Percentiles rank a stretch among this genome's conserved stretches.
These are phyloP conservation scores for Phytophthora pisi DNA, from an alignment of 352 stramenopile genomes.

Conservation along the genomic window DNA sequence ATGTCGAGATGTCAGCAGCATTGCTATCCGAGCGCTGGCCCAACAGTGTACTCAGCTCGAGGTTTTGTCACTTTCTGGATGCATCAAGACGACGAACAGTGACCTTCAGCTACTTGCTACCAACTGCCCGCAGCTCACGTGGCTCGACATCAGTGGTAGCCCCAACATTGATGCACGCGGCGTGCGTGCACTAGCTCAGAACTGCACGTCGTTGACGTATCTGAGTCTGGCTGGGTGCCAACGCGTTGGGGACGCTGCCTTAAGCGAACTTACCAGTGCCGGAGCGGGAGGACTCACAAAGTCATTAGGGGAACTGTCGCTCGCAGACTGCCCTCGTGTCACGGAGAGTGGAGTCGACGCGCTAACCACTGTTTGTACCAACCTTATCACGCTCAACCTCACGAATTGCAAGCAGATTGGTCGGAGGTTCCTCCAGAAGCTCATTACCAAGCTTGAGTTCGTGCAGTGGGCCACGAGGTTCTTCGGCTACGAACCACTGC, in stretches of 20 bases:
- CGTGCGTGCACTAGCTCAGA: conserved; percentile 62
- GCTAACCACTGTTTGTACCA: conserved; percentile 62
- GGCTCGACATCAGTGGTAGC: conserved; percentile 87
- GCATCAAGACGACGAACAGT: conserved; percentile 78
- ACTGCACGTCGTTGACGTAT: conserved; percentile 59
- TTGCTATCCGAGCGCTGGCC: conserved; percentile 75
- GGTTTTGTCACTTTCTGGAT: conserved; percentile 85
- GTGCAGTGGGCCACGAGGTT: conserved; percentile 84
- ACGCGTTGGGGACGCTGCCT: conserved; percentile 73
- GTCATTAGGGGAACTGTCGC: conserved; percentile 53
- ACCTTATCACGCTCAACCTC: conserved; percentile 88
- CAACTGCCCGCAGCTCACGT: conserved; percentile 60
- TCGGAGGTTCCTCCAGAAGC: conserved; percentile 70
- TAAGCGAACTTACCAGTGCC: conserved; percentile 48
- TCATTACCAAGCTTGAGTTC: conserved; percentile 79
- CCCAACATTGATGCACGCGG: conserved; percentile 65
- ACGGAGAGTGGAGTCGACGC: conserved; percentile 72
- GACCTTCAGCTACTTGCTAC: conserved; percentile 65
- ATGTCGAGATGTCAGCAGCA: conserved; percentile 82
- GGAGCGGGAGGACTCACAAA: conserved; percentile 31
- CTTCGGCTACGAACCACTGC: conserved; percentile 86
- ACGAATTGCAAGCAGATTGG: conserved; percentile 77
- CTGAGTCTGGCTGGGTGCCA: conserved; percentile 83
- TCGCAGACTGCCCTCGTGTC: conserved; percentile 74
- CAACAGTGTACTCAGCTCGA: conserved; percentile 69